phyloP scores from a whole-genome alignment of 2,329 filamentous ascomycete species.

The Colletotrichum sp. region DNA sequence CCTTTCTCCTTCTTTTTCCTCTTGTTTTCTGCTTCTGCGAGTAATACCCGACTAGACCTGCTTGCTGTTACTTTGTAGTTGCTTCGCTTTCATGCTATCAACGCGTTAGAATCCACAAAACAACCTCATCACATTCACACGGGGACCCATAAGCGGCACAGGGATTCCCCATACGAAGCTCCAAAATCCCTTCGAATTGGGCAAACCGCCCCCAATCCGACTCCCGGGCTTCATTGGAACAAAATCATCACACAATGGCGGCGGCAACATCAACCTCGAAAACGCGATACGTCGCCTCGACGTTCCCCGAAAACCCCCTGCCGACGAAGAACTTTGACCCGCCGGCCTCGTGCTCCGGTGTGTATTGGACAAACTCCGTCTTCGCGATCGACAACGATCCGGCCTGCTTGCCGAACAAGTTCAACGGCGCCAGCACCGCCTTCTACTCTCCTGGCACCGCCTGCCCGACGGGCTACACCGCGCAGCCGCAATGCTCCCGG shows the following conservation, averaged over 20 bases:
- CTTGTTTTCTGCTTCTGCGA: background rate
- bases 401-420: conserved; percentile 25
- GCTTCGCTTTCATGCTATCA: background rate
- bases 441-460: conserved; percentile 21
- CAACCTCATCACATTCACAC: background rate
- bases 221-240: background rate
- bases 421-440: conserved; percentile 17
- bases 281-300: conserved; percentile 15
- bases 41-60: background rate
- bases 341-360: conserved; percentile 19
- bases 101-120: background rate
- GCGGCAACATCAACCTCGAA: background rate
- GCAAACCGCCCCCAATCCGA: background rate
- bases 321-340: conserved; percentile 26
- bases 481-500: conserved; percentile 31
- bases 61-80: background rate
- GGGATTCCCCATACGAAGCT: background rate
- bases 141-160: background rate
- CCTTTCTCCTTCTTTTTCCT: background rate
- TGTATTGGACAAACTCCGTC: conserved; percentile 22
- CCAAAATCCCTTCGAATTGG: background rate
- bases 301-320: conserved; percentile 23
- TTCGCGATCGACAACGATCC: conserved; percentile 23
- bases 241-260: background rate
- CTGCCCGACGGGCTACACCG: conserved; percentile 21